A percentile compares a stretch with the other conserved stretches of the same genome.
Conservation (phyloP, 2,329 filamentous ascomycete genomes). For the Apiospora saccharicola region DNA sequence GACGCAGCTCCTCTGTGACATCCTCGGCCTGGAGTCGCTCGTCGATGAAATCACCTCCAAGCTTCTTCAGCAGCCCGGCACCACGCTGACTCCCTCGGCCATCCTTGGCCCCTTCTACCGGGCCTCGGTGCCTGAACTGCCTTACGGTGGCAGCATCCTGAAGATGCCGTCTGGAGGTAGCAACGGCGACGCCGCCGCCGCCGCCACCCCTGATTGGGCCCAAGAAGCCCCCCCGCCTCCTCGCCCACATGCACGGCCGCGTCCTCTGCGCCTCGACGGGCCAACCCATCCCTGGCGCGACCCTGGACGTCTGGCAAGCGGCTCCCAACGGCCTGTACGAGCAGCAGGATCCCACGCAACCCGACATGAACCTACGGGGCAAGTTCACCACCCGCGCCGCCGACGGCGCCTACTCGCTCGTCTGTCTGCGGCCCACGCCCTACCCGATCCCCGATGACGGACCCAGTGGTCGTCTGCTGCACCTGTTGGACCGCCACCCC, state of each 20-base stretch:
- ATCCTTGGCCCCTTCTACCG: constrained; percentile 90
- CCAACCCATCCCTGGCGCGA: constrained; percentile 68
- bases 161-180: constrained; percentile 47
- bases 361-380: constrained; percentile 77
- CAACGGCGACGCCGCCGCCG: background rate
- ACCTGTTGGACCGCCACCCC: constrained; percentile 61
- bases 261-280: constrained; percentile 63
- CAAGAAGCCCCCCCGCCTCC: constrained; percentile 67
- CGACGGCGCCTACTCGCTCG: constrained; percentile 67
- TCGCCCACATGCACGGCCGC: constrained; percentile 63
- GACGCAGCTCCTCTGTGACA: constrained; percentile 71
- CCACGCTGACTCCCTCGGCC: constrained; percentile 73
- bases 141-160: constrained; percentile 75
- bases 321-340: constrained; percentile 76
- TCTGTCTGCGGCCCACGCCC: constrained; percentile 64
- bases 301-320: constrained; percentile 82
- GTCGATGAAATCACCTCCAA: constrained; percentile 85
- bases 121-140: constrained; percentile 71
- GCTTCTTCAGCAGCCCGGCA: constrained; percentile 41
- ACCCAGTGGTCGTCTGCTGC: constrained; percentile 59
- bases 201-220: constrained; percentile 36
- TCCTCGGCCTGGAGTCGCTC: constrained; percentile 76
- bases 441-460: constrained; percentile 61
- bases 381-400: constrained; percentile 70
- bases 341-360: constrained; percentile 75